A percentile compares a stretch with the other conserved stretches of the same genome.
These are phyloP conservation scores for Debaryomyces hansenii DNA, from an alignment of 805 yeast species.

Conservation along the genomic window DNA sequence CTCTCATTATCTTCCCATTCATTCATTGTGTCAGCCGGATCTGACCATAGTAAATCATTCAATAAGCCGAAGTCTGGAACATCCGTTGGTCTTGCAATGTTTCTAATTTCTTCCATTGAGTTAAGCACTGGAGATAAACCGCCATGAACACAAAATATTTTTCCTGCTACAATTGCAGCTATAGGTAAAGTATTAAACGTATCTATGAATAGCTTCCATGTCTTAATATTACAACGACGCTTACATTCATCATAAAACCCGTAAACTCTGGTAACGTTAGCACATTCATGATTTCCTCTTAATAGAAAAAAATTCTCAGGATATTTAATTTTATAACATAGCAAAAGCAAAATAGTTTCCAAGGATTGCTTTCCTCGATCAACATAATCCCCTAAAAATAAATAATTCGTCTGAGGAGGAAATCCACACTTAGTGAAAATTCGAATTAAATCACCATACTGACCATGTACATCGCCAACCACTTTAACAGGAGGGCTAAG, in stretches of 20 bases:
- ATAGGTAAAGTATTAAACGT: conserved; percentile 94
- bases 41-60: conserved; percentile 80
- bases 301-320: conserved; percentile 93
- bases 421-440: conserved; percentile 94
- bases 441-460: conserved; percentile 86
- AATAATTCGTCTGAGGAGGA: conserved; percentile 90
- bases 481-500: conserved; percentile 83
- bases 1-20: conserved; percentile 90
- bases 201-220: conserved; percentile 92
- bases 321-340: conserved; percentile 93
- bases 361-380: conserved; percentile 96
- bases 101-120: conserved; percentile 71
- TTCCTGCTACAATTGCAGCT: conserved; percentile 93
- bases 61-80: conserved; percentile 81
- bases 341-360: conserved; percentile 82
- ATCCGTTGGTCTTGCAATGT: conserved; percentile 78
- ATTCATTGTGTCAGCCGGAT: conserved; percentile 78
- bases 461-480: conserved; percentile 97
- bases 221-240: conserved; percentile 85
- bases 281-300: conserved; percentile 97
- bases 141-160: conserved; percentile 90
- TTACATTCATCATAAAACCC: conserved; percentile 99
- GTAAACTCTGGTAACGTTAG: conserved; percentile 93
- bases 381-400: conserved; percentile 94
- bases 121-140: conserved; percentile 76